phyloP scores from a whole-genome alignment of 176 grass and related monocot genomes.

The Phragmites australis region DNA sequence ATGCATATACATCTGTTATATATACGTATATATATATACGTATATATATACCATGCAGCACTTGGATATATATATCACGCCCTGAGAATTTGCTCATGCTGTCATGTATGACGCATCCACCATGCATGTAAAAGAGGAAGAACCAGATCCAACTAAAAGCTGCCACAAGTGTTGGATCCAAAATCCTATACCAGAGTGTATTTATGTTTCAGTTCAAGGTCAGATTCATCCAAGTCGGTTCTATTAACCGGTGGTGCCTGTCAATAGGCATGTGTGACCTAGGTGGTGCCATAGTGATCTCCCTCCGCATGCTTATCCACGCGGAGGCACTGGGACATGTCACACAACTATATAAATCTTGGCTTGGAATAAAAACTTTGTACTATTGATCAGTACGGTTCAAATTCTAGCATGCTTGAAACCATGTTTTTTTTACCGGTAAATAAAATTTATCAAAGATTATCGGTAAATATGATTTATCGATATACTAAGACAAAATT shows the following conservation, averaged over 20 bases:
- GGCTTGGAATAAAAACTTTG: neutral
- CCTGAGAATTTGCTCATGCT: neutral
- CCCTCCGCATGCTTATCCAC: neutral
- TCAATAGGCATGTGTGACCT: neutral
- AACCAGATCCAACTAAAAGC: conserved; percentile 41
- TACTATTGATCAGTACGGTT: too few species aligned
- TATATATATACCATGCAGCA: too few species aligned
- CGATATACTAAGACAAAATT: too few species aligned
- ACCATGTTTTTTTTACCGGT: too few species aligned
- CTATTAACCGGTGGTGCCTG: neutral
- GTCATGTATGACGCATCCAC: neutral
- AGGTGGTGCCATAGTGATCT: neutral
- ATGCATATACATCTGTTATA: too few species aligned
- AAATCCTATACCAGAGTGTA: neutral
- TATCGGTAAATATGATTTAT: too few species aligned
- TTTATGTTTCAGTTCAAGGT: neutral
- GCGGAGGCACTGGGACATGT: neutral
- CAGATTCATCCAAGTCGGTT: neutral
- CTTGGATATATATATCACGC: neutral
- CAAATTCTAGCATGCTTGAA: too few species aligned
- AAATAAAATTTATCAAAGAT: too few species aligned
- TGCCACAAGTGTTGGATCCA: conserved; percentile 5
- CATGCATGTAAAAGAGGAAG: neutral
- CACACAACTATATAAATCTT: neutral
- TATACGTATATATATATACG: too few species aligned